These are phyloP conservation scores for Aspergillus eucalypticola DNA, from an alignment of 2,329 filamentous ascomycete genomes.

Conservation along the genomic window DNA sequence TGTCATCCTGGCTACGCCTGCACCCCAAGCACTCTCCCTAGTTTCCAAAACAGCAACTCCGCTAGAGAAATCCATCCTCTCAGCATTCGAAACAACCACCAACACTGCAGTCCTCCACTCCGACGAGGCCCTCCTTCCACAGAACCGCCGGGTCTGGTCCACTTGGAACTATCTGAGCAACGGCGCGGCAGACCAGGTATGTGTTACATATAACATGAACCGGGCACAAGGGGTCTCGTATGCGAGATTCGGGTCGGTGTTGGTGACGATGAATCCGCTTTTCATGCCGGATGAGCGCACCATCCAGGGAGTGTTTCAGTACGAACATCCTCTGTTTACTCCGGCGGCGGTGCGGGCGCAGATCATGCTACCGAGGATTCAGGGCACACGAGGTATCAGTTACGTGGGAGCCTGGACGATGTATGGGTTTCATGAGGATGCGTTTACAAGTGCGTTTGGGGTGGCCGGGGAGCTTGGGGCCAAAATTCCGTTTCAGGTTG, in stretches of 20 bases:
- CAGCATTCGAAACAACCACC: neutral
- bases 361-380: neutral
- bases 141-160: neutral
- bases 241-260: neutral
- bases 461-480: neutral
- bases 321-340: constrained; percentile 7
- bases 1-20: constrained; percentile 7
- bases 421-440: constrained; percentile 13
- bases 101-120: constrained; percentile 8
- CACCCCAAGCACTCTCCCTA: constrained; percentile 1
- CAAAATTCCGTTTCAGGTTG: neutral
- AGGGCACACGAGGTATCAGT: constrained; percentile 4
- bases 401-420: constrained; percentile 10
- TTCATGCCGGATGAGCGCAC: neutral
- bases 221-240: neutral
- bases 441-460: constrained; percentile 4
- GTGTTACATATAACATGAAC: constrained; percentile 9
- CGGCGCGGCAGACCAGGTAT: neutral
- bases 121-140: neutral
- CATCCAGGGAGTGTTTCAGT: neutral
- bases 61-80: neutral
- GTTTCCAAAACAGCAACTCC: constrained; percentile 2
- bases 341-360: constrained; percentile 5
- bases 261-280: constrained; percentile 9
- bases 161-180: constrained; percentile 8